A percentile compares a stretch with the other conserved stretches of the same genome.
Conservation (phyloP, 2,329 filamentous ascomycete species). For the Scedosporium boydii region DNA sequence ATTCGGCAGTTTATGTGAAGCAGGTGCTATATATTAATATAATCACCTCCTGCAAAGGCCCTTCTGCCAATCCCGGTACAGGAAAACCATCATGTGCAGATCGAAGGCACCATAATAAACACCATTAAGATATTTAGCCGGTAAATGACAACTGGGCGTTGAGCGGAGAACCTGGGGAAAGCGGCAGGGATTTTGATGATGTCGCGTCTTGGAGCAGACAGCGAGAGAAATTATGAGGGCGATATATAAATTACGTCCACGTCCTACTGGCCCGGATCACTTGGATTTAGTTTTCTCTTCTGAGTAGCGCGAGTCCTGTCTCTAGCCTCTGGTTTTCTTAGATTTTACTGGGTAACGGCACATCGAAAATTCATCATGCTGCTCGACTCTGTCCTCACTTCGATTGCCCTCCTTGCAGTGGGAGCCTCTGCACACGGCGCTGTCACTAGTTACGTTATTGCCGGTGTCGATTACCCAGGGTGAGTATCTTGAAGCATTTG, state of each 20-base stretch:
- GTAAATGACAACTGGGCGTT: neutral
- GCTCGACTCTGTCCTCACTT: constrained; percentile 16
- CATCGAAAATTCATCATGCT: neutral
- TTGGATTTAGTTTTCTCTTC: neutral
- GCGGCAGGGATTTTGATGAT: neutral
- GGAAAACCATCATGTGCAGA: neutral
- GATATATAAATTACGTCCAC: neutral
- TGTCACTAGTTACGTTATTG: constrained; percentile 38
- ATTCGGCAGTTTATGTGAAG: constrained; percentile 3
- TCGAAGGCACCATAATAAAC: neutral
- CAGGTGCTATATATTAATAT: neutral
- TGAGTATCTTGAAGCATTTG: neutral
- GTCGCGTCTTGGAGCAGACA: neutral
- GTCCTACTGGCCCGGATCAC: neutral
- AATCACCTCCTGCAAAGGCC: neutral
- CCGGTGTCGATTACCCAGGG: constrained; percentile 30
- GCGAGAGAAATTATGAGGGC: neutral
- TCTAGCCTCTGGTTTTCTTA: too few relatives aligned
- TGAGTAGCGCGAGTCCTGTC: neutral
- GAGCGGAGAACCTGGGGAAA: neutral
- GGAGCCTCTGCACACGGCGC: constrained; percentile 24
- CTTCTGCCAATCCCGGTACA: neutral
- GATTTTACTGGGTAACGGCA: neutral
- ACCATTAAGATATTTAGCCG: neutral
- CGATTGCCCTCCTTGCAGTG: constrained; percentile 18